Percentiles rank a stretch among this genome's conserved stretches.
phyloP scores from a whole-genome alignment of 441 rosid species.

The Populus tomentosa region DNA sequence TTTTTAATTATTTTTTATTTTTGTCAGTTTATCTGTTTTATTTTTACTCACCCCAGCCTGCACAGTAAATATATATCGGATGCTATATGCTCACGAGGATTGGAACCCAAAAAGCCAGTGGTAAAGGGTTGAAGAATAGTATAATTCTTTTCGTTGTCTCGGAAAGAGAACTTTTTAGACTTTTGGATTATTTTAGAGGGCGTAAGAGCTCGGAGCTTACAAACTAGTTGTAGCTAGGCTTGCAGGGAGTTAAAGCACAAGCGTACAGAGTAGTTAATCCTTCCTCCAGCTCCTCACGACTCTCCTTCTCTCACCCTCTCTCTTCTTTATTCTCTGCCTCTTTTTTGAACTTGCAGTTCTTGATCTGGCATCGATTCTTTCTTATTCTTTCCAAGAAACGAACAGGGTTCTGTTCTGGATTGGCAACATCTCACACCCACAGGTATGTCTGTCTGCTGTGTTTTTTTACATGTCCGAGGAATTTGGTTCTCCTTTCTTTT shows the following conservation, averaged over 20 bases:
- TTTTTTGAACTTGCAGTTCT: background rate
- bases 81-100: background rate
- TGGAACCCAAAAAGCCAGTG: background rate
- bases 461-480: background rate
- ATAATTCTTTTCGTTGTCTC: background rate
- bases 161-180: background rate
- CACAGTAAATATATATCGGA: too few relatives aligned
- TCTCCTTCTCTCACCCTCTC: background rate
- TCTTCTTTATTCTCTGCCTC: constrained; percentile 10
- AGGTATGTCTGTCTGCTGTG: constrained; percentile 16
- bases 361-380: constrained; percentile 10
- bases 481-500: background rate
- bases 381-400: constrained; percentile 12
- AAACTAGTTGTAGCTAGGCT: too few relatives aligned
- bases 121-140: background rate
- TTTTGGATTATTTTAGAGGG: background rate
- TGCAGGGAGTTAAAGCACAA: constrained; percentile 14
- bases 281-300: constrained; percentile 21
- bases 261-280: constrained; percentile 32
- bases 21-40: too few relatives aligned
- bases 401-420: background rate
- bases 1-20: too few relatives aligned
- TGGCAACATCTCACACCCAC: background rate
- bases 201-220: background rate
- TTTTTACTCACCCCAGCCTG: too few relatives aligned